A percentile compares a stretch with the other conserved stretches of the same genome.
Evolutionary conservation across 495 filamentous ascomycete species (phyloP).

Genomic region (Hyaloscypha bicolor): DNA sequence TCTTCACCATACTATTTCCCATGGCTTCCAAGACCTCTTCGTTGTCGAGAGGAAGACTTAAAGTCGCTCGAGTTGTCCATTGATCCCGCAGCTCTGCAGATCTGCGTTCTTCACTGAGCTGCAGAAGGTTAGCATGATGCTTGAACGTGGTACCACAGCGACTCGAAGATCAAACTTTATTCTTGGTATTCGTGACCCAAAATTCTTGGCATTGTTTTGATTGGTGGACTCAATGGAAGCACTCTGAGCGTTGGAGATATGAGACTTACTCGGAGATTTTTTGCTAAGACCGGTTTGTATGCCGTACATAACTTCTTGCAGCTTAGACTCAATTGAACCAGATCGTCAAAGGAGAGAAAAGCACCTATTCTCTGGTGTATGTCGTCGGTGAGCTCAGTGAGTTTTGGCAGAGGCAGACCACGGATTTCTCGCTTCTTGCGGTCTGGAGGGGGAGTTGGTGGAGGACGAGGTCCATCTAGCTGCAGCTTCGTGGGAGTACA

Average conservation of each 20-base stretch:
- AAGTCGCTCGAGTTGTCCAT: conserved; percentile 5
- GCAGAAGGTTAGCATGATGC: background rate
- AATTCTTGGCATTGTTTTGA: no score
- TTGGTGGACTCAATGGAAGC: background rate
- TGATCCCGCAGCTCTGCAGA: background rate
- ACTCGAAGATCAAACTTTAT: background rate
- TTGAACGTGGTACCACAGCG: background rate
- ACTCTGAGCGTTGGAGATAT: background rate
- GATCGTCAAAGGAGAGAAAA: background rate
- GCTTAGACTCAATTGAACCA: background rate
- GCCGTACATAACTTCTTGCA: background rate
- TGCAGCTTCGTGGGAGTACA: no score
- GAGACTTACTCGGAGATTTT: background rate
- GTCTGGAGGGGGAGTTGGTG: no score
- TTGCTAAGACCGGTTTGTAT: background rate
- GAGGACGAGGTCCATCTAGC: no score
- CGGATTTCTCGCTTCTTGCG: no score
- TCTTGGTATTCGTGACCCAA: no score
- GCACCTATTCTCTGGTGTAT: background rate
- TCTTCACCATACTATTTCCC: background rate
- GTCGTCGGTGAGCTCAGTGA: background rate
- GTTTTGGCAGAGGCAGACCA: background rate
- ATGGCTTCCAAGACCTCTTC: background rate
- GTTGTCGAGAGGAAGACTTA: background rate
- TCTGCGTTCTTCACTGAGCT: background rate